Evolutionary conservation across 2,329 filamentous ascomycete genomes (phyloP).

Genomic region (Pseudogymnoascus sp.): DNA sequence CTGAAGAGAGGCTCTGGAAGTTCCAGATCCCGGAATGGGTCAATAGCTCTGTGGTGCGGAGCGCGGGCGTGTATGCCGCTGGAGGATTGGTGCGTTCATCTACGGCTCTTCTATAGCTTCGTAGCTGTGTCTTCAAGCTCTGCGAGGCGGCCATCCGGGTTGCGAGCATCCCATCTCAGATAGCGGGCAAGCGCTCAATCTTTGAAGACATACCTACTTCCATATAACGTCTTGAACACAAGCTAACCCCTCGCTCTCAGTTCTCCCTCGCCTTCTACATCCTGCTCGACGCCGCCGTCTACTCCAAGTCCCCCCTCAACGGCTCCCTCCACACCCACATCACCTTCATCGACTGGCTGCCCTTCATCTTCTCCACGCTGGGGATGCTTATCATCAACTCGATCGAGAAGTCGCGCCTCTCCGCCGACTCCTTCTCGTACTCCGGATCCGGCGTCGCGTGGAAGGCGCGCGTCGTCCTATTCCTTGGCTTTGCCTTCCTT

Average conservation of each 20-base stretch:
- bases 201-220: background rate
- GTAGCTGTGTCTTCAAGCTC: background rate
- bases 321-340: conserved; percentile 47
- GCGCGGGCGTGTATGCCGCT: conserved; percentile 53
- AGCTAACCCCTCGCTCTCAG: conserved; percentile 28
- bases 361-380: conserved; percentile 56
- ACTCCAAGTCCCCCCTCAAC: conserved; percentile 54
- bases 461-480: conserved; percentile 60
- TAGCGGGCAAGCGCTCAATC: background rate
- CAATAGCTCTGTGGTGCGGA: conserved; percentile 54
- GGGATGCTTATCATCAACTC: conserved; percentile 66
- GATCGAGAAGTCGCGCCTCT: conserved; percentile 57
- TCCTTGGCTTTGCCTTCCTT: conserved; percentile 56
- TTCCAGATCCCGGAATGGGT: conserved; percentile 59
- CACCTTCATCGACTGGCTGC: conserved; percentile 62
- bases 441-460: conserved; percentile 55
- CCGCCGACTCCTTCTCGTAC: conserved; percentile 55
- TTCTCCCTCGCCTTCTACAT: conserved; percentile 62
- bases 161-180: conserved; percentile 10
- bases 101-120: background rate
- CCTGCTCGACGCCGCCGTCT: conserved; percentile 59
- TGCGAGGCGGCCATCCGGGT: background rate
- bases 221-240: background rate
- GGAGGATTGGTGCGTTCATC: conserved; percentile 49
- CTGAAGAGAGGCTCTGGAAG: conserved; percentile 60